Percentiles rank a stretch among this genome's conserved stretches.
Conservation (phyloP, 768 basidiomycete species). For the Hemileccinum rubropunctum region DNA sequence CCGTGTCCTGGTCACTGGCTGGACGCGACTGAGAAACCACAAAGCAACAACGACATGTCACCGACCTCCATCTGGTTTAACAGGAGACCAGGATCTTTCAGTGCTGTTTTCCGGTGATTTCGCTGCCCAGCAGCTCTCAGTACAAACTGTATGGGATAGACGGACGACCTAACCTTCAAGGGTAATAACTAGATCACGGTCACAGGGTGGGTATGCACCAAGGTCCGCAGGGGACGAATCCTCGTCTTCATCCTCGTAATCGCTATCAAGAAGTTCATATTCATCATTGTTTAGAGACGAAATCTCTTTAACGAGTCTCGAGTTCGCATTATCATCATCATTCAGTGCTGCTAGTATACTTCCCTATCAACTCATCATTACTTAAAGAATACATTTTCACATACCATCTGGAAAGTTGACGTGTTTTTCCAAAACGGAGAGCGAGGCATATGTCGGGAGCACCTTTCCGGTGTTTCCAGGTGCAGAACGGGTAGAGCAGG, state of each 20-base stretch:
- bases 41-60: neutral
- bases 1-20: constrained; percentile 5
- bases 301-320: constrained; percentile 2
- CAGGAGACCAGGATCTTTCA: constrained; percentile 6
- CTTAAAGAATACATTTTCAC: neutral
- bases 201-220: neutral
- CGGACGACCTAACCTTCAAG: constrained; percentile 1
- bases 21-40: constrained; percentile 3
- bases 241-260: constrained; percentile 24
- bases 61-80: constrained; percentile 12
- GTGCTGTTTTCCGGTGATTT: neutral
- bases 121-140: neutral
- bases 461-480: neutral
- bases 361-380: constrained; percentile 4
- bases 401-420: constrained; percentile 9
- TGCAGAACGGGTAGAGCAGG: constrained; percentile 1
- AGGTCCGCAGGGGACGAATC: neutral
- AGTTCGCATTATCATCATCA: neutral
- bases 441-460: constrained; percentile 14
- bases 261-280: constrained; percentile 22
- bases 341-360: neutral
- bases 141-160: neutral
- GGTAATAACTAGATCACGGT: neutral
- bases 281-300: constrained; percentile 11
- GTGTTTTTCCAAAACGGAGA: constrained; percentile 13